Evolutionary conservation across 257 asterid species (phyloP), one percentile per base, ranked within the genome.

Genomic region (Solanum neorickii): DNA sequence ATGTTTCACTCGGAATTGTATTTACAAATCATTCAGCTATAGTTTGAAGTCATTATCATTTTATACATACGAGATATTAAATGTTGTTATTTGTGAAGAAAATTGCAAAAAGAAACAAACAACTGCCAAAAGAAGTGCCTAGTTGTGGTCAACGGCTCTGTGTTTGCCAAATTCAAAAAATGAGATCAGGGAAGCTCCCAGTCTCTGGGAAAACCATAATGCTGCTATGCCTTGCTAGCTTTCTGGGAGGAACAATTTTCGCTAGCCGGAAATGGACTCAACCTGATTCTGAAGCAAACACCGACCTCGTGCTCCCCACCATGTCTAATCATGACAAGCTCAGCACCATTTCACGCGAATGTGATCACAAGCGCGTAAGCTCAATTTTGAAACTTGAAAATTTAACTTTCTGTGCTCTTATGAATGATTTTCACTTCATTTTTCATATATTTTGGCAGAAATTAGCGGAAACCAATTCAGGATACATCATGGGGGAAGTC

Each of bases 241-340:
- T 95, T 91, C 89, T 92, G 18, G 94, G 91, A 41, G 98, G 98
- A 47, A 90, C 94, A 29, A 91, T 95, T 42, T 88, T 95, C 39
- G 89, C 90, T 5, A 88, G 92, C 37, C 92, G 90, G 66, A 88
- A 84, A 8, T 86, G 89, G 90, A 87, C 90, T 21, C 86, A 76
- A 37, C 91, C 83, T 35, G 16, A 76, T 42, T 84, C 91, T 23
- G 82, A 86, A 18, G 90, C 82, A 52, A 31, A 47, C 47, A 59
- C 56, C 8, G 88, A 47, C 27, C 89, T 87, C 25, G 86, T 70
- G 9, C 66, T 89, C 23, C 86, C 87, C 23, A 39, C 31, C 20
- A 80, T 88, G 25, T 87, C 89, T 25, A 90, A 83, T 69, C 84
- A 68, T 75, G 90, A 74, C 33, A 86, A 92, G 73, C 75, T 90